Base-by-base conservation (phyloP, 2,329 filamentous ascomycete genomes). In the Dryadomyces quercus-mongolicae region DNA sequence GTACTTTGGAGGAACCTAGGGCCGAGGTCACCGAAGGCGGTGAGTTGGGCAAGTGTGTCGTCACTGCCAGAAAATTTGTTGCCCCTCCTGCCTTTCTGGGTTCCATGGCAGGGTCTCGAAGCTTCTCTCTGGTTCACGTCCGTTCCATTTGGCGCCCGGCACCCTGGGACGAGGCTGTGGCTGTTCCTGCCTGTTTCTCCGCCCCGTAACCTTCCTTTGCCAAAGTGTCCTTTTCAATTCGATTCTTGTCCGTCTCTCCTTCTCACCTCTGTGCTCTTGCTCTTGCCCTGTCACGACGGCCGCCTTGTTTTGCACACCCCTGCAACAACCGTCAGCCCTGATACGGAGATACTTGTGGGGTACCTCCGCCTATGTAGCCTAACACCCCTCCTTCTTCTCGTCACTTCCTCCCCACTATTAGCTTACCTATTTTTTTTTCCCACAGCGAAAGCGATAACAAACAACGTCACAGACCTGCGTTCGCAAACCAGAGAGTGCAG, bases 21-120 rank as follows among this genome's bases (percentile, higher is more conserved):
- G 3, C 5, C 9, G 4, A 52, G 18, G 50, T 52, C 49, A 36
- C 50, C 8, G 44, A 42, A 51, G 56, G 56, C 56, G 54, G 53
- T 57, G 54, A 55, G 53, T 49, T 53, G 51, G 51, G 51, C 53
- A 49, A 20, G 9, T 25, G 18, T 34, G 36, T 25, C 20, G 50
- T 18, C 49, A 36, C 36, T 15, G 20, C 38, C 22, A 13, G 7
- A 22, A 15, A 36, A 20, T n/a, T 36, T 12, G 8, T 13, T 52
- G 50, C 51, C 51, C 44, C 51, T 52, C 51, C 44, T 52, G 42
- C 50, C 50, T 6, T 18, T 52, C 42, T 38, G 25, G 50, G 50
- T 42, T n/a, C 16, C 22, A 15, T n/a, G 21, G 45, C 22, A 42
- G 16, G 25, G 53, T 55, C 54, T 55, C 49, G 54, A 55, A 52